These are phyloP conservation scores for Dillenia turbinata DNA, from an alignment of 164 flowering plant species.

Conservation along the genomic window DNA sequence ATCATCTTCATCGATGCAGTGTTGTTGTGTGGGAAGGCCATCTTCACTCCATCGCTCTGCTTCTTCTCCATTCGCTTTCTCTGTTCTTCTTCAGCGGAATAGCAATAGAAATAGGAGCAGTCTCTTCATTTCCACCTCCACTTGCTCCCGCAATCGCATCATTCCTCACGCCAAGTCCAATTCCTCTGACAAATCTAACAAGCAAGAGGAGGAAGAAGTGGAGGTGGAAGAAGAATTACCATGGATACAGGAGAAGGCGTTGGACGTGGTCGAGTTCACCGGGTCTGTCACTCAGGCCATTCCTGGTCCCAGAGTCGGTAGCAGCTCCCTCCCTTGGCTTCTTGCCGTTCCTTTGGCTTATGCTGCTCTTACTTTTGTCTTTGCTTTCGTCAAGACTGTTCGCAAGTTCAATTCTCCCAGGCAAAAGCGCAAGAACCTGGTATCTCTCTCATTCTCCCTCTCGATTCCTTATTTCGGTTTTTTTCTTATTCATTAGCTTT, in stretches of 20 bases:
- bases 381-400: constrained; percentile 72
- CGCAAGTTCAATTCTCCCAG: constrained; percentile 68
- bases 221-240: constrained; percentile 84
- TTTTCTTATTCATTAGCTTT: too few species aligned
- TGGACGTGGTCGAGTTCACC: constrained; percentile 88
- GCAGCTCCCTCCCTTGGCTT: constrained; percentile 78
- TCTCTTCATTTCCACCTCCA: too few species aligned
- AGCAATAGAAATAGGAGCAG: too few species aligned
- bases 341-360: constrained; percentile 80
- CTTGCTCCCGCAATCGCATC: too few species aligned
- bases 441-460: constrained; percentile 9
- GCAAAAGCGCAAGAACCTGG: constrained; percentile 59
- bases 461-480: neutral
- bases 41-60: too few species aligned
- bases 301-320: constrained; percentile 90
- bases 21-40: too few species aligned
- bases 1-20: too few species aligned
- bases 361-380: constrained; percentile 60
- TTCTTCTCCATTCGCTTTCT: too few species aligned
- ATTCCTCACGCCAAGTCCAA: neutral
- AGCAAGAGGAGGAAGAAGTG: constrained; percentile 34
- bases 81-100: too few species aligned
- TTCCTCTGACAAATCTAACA: too few species aligned
- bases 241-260: constrained; percentile 93
- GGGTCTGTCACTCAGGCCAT: constrained; percentile 87